Conservation (phyloP, 2,329 filamentous ascomycete species). For the Fusarium tjaetaba region DNA sequence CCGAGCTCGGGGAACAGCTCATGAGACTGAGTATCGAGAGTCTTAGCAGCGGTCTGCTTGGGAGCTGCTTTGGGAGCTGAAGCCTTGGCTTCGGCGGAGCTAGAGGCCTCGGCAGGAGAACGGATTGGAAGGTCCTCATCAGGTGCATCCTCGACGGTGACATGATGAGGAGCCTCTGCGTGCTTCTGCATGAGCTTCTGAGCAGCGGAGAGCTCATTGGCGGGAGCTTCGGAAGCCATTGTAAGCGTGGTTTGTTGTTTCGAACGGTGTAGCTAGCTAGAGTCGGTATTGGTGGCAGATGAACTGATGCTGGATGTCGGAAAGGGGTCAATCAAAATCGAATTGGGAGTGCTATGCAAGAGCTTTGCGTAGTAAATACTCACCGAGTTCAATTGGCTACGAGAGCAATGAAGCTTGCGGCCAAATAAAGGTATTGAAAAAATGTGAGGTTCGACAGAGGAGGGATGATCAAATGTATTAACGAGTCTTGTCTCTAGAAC, state of each 20-base stretch:
- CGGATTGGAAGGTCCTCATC: slow-evolving; percentile 79
- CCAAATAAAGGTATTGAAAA: slow-evolving; percentile 24
- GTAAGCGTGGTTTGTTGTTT: slow-evolving; percentile 34
- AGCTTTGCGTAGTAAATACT: not conserved
- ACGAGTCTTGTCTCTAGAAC: slow-evolving; percentile 51
- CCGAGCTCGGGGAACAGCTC: slow-evolving; percentile 95
- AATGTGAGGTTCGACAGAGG: slow-evolving; percentile 30
- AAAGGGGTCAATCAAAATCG: not conserved
- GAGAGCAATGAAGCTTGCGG: slow-evolving; percentile 40
- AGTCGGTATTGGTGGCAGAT: slow-evolving; percentile 11
- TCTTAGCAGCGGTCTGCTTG: slow-evolving; percentile 69
- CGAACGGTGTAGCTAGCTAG: slow-evolving; percentile 17
- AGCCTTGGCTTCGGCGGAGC: slow-evolving; percentile 59
- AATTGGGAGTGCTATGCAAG: not conserved
- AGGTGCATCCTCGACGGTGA: slow-evolving; percentile 80
- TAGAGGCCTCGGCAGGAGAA: slow-evolving; percentile 58
- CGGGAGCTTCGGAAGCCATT: slow-evolving; percentile 57
- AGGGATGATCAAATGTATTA: slow-evolving; percentile 41
- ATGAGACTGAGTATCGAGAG: slow-evolving; percentile 84
- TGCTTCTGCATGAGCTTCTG: slow-evolving; percentile 75
- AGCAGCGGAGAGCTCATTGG: slow-evolving; percentile 61
- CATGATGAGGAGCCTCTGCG: slow-evolving; percentile 62
- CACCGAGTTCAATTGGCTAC: slow-evolving; percentile 31
- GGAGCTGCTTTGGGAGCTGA: slow-evolving; percentile 70
- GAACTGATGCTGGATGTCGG: slow-evolving; percentile 28